phyloP scores from a whole-genome alignment of 345 rosid genomes.

The Cochlearia excelsa region DNA sequence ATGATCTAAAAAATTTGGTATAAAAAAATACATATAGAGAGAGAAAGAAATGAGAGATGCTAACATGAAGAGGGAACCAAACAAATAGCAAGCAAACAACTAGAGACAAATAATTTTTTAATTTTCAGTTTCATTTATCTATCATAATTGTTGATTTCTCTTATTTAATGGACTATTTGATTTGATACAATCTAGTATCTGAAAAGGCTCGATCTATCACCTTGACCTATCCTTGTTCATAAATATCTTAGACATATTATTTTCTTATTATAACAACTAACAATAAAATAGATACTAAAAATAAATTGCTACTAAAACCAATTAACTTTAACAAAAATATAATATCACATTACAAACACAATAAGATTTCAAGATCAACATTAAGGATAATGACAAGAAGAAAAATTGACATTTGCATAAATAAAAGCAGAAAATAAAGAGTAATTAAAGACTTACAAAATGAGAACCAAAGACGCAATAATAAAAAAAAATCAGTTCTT shows the following conservation, averaged over 20 bases:
- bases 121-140: slow-evolving; percentile 22
- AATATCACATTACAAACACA: too few relatives aligned
- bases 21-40: slow-evolving; percentile 4
- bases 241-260: slow-evolving; percentile 43
- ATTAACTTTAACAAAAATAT: too few relatives aligned
- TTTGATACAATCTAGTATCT: slow-evolving; percentile 38
- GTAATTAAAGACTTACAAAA: too few relatives aligned
- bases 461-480: too few relatives aligned
- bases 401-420: too few relatives aligned
- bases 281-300: neutral
- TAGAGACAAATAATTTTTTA: slow-evolving; percentile 63
- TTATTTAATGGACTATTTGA: slow-evolving; percentile 4
- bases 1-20: too few relatives aligned
- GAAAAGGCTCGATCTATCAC: slow-evolving; percentile 37
- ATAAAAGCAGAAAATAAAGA: too few relatives aligned
- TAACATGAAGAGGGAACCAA: slow-evolving; percentile 64
- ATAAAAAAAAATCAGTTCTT: slow-evolving; percentile 44
- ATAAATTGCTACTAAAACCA: too few relatives aligned
- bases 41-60: slow-evolving; percentile 28
- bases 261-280: slow-evolving; percentile 17
- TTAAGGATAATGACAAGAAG: too few relatives aligned
- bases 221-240: slow-evolving; percentile 42
- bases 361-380: too few relatives aligned
- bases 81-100: slow-evolving; percentile 42
- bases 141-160: slow-evolving; percentile 22